Conservation (phyloP, 805 yeast species). For the Wickerhamomyces alni region DNA sequence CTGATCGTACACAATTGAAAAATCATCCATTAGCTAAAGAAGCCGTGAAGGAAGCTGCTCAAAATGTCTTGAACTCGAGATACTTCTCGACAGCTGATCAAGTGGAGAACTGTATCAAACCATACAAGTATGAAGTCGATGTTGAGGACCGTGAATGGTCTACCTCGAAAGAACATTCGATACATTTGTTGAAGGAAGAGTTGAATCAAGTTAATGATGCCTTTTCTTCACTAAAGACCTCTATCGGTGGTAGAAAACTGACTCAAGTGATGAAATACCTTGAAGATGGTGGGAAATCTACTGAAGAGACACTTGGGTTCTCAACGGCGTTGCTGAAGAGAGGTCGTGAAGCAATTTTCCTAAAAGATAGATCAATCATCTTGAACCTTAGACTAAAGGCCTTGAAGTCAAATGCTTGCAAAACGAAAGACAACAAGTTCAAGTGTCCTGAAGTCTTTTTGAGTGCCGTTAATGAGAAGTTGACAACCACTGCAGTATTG, state of each 20-base stretch:
- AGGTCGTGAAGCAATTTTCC: constrained; percentile 80
- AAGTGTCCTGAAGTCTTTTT: constrained; percentile 93
- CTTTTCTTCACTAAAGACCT: constrained; percentile 49
- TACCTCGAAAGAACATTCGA: constrained; percentile 72
- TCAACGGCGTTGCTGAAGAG: constrained; percentile 65
- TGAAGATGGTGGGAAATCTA: constrained; percentile 28
- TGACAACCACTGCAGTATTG: constrained; percentile 88
- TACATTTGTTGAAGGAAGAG: constrained; percentile 73
- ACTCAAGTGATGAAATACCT: constrained; percentile 76
- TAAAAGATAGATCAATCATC: constrained; percentile 66
- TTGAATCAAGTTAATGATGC: constrained; percentile 71
- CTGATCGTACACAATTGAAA: constrained; percentile 67
- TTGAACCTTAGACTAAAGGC: constrained; percentile 72
- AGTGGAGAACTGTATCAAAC: constrained; percentile 96
- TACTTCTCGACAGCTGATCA: constrained; percentile 94
- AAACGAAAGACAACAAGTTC: constrained; percentile 71
- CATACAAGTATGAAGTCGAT: constrained; percentile 95
- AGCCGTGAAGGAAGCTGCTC: constrained; percentile 81
- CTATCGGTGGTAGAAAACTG: constrained; percentile 80
- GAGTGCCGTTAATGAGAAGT: constrained; percentile 86
- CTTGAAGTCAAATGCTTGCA: constrained; percentile 70
- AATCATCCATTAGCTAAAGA: constrained; percentile 84
- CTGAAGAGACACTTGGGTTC: constrained; percentile 78
- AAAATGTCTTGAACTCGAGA: constrained; percentile 66
- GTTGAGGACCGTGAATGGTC: constrained; percentile 95